A percentile compares a stretch with the other conserved stretches of the same genome.
Evolutionary conservation across 2,329 filamentous ascomycete genomes (phyloP).

Genomic region (Colletotrichum sojae): DNA sequence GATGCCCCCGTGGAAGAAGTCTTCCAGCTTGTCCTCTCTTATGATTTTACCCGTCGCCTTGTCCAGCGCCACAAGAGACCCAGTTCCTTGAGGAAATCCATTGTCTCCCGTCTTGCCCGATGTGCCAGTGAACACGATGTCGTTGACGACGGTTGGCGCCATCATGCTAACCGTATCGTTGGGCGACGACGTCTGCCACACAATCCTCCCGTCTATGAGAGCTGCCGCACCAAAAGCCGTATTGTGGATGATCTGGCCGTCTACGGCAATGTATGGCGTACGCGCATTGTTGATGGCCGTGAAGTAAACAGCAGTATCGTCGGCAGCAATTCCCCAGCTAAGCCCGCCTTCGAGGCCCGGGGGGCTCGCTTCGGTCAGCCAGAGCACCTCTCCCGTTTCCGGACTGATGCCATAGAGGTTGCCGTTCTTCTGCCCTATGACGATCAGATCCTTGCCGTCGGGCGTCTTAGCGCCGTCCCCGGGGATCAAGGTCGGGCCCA

Average conservation of each 20-base stretch:
- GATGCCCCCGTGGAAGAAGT: constrained; percentile 11
- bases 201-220: background rate
- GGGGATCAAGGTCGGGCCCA: background rate
- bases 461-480: background rate
- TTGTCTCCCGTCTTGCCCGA: background rate
- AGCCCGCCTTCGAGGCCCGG: constrained; percentile 8
- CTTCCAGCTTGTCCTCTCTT: background rate
- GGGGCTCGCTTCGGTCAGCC: background rate
- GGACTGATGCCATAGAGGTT: background rate
- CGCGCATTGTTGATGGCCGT: constrained; percentile 15
- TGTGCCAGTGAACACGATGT: background rate
- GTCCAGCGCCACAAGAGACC: background rate
- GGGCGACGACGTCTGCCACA: constrained; percentile 10
- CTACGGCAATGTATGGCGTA: background rate
- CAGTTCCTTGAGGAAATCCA: background rate
- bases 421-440: constrained; percentile 14
- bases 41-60: background rate
- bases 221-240: constrained; percentile 3
- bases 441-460: constrained; percentile 2
- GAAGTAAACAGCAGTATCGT: background rate
- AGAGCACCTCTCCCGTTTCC: constrained; percentile 1
- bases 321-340: background rate
- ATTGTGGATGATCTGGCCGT: background rate
- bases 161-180: background rate
- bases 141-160: background rate